Evolutionary conservation across 352 stramenopile genomes (phyloP), one percentile per base, ranked within the genome.

Genomic region (Globisporangium irregulare): DNA sequence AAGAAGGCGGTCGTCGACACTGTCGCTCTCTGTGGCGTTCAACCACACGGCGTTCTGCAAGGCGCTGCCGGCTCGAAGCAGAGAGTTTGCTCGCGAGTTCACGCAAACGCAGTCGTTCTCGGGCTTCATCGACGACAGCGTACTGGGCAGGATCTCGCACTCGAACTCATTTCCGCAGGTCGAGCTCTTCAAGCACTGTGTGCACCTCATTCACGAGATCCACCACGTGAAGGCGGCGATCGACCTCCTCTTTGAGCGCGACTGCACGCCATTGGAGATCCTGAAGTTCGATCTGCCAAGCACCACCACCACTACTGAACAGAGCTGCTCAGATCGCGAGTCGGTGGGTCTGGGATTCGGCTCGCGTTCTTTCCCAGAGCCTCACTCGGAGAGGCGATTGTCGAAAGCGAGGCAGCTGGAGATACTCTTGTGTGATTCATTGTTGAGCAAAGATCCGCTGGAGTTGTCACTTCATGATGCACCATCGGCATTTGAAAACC

Each of bases 101-200:
- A 81, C 73, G 10, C 77, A 87, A 64, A 89, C 81, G 1, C 81
- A 92, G 68, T 81, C 70, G 41, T 92, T 92, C 60, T 70, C 76
- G 9, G 74, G 79, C 50, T 90, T 92, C 36, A 67, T 90, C 32
- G 87, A 89, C 34, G 84, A 88, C 63, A 84, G 75, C 50, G 78
- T 89, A 15, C 76, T 90, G 27, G 82, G 58, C 6, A 69, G 66
- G 2, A 62, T 76, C 20, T 78, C 68, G 55, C 73, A 81, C 66
- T 67, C 72, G 18, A 48, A 67, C 50, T 68, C 70, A 53, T 78
- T 75, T 66, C 69, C 64, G 6, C 76, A 77, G 50, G 27, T 87
- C 34, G 80, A 86, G 56, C 74, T 92, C 27, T 92, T 92, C 48
- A 76, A 83, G 55, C 79, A 90, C 48, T 92, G 81, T 41, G 68